Base-by-base conservation (phyloP, 352 stramenopile genomes). In the Globisporangium lucens region DNA sequence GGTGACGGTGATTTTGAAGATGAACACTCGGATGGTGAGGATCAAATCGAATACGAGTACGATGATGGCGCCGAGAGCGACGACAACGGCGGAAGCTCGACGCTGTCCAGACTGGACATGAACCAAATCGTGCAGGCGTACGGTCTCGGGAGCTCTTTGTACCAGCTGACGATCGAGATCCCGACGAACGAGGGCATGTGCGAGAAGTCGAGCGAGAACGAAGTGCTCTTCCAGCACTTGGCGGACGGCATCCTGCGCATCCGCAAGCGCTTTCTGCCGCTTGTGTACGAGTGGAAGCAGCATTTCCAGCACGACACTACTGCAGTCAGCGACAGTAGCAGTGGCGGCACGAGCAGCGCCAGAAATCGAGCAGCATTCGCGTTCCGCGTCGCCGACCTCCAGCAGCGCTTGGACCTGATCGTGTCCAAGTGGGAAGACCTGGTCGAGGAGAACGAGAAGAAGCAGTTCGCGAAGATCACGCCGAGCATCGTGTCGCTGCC, bases 51-150 rank as follows among this genome's bases (percentile, higher is more conserved):
- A 15, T 30, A 58, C 22, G 67, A 73, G 58, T 56, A 75, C 24
- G 59, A 63, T 41, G 20, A 12, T 7, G 61, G 74, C 0, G 66
- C 78, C 20, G 57, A 70, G 3, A 47, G 46, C 13, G 35, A 67
- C 2, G 63, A 75, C 2, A 20, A 66, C 1, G 59, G 74, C 2
- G 22, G 63, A 15, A 46, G 51, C 43, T 3, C 24, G 7, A 36
- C 51, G 49, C 61, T 51, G 10, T 46, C 51, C 9, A 41, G 24
- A 20, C 87, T 93, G 79, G 83, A 93, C 66, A 89, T 91, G 24
- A 91, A 90, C 58, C 78, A 90, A 24, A 93, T 93, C 65, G 83
- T 93, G 35, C 75, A 88, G 43, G 78, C 80, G 17, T 93, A 93
- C 62, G 85, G 85, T 0, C 79, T 93, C 29, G 85, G 85, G 17